phyloP scores from a whole-genome alignment of 257 asterid genomes.

The Solanum medicagineum region DNA sequence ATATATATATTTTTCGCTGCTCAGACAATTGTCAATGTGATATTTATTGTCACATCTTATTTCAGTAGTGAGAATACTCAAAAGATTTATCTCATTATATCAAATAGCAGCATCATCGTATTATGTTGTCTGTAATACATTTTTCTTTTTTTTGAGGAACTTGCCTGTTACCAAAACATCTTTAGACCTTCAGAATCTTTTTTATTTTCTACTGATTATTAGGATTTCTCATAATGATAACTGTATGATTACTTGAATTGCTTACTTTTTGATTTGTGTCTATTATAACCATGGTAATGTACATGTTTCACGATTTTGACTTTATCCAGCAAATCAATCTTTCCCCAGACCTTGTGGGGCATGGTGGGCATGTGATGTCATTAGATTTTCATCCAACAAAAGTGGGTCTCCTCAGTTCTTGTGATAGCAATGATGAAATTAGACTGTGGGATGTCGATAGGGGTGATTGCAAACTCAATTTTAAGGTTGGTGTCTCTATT shows the following conservation, averaged over 20 bases:
- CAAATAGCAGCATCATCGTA: neutral
- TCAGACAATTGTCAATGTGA: neutral
- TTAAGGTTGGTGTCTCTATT: constrained; percentile 17
- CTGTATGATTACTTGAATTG: neutral
- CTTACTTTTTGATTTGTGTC: neutral
- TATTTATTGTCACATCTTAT: neutral
- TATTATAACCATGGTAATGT: neutral
- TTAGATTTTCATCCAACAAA: constrained; percentile 33
- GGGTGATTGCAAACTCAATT: constrained; percentile 10
- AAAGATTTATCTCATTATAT: neutral
- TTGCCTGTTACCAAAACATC: neutral
- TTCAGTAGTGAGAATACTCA: neutral
- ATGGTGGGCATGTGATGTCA: constrained; percentile 27
- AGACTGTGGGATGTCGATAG: constrained; percentile 23
- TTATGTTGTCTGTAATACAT: neutral
- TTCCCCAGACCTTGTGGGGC: constrained; percentile 19
- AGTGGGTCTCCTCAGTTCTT: constrained; percentile 23
- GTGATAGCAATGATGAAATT: constrained; percentile 24
- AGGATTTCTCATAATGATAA: neutral
- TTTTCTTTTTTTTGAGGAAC: neutral
- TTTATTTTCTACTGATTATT: neutral
- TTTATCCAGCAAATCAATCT: constrained; percentile 8
- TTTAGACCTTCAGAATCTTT: neutral
- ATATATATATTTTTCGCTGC: neutral
- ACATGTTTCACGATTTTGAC: neutral